Evolutionary conservation across 2,329 filamentous ascomycete genomes (phyloP), one percentile per base, ranked within the genome.

Genomic region (Fonsecaea pugnacius): DNA sequence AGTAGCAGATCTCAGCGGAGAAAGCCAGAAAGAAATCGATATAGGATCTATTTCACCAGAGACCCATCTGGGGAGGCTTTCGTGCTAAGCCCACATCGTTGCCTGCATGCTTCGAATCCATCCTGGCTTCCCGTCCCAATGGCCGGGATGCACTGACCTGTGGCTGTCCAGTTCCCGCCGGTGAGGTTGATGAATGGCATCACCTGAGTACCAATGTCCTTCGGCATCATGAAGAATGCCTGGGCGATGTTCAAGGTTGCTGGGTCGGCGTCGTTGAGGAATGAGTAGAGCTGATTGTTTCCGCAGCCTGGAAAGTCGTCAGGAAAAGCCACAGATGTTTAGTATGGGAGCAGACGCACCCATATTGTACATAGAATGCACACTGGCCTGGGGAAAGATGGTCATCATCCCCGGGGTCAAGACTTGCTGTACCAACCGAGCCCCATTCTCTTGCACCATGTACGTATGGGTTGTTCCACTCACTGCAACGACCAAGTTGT

Each of bases 381-480:
- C 67, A 69, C 75, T 78, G 1, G 73, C 80, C n/a, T 69, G 70
- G 0, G 79, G 80, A 67, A 83, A 83, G 16, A 82, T 75, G 0
- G 80, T 82, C 70, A 79, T 77, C 57, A 78, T 75, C 24, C 77
- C 76, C 3, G 78, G 75, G 5, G 72, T 74, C 24, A 82, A 71
- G 2, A 73, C 72, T 12, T 77, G 73, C 51, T 66, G 73, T 9
- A 81, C 72, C 2, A 75, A 72, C 14, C 73, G 71, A 0, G 78
- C 79, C 7, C 79, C 79, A 63, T 83, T 82, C 72, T 83, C 80
- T 55, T 76, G 75, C 48, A 77, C 75, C 79, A 82, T 82, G 71
- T 76, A 82, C 3, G 78, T 82, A 24, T 78, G 77, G 10, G 78
- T 81, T 53, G 77, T 78, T 21, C 80, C 80, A 12, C 70, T 68